These are phyloP conservation scores for Clitocybe nebularis DNA, from an alignment of 1,284 basidiomycete species.

Conservation along the genomic window DNA sequence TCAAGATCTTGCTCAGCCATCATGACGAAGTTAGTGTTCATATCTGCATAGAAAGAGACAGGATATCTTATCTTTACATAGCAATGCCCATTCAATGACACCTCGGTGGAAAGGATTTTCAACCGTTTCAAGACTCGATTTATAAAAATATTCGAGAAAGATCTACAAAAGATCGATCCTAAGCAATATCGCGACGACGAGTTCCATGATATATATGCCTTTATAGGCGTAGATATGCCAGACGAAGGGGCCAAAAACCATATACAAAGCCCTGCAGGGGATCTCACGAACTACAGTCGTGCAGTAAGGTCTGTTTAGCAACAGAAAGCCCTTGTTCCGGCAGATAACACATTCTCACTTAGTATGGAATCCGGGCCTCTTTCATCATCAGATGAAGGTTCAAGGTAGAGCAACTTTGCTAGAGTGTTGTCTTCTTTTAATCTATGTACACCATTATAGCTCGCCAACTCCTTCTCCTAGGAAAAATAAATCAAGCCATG, in stretches of 20 bases:
- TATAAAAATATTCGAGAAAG: slow-evolving; percentile 52
- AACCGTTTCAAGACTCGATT: slow-evolving; percentile 61
- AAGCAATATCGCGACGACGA: slow-evolving; percentile 51
- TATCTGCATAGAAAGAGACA: not conserved
- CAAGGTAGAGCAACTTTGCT: slow-evolving; percentile 6
- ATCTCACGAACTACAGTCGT: slow-evolving; percentile 8
- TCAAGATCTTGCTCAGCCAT: slow-evolving; percentile 58
- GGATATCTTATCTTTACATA: slow-evolving; percentile 23
- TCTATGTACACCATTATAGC: not conserved
- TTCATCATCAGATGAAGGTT: slow-evolving; percentile 6
- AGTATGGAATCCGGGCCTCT: slow-evolving; percentile 4
- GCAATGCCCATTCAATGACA: slow-evolving; percentile 74
- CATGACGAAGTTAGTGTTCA: slow-evolving; percentile 49
- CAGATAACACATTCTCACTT: not conserved
- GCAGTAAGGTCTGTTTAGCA: slow-evolving; percentile 3
- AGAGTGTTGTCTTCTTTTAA: not conserved
- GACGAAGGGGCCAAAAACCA: slow-evolving; percentile 26
- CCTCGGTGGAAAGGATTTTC: slow-evolving; percentile 68
- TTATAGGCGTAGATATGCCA: slow-evolving; percentile 49
- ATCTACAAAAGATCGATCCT: slow-evolving; percentile 57
- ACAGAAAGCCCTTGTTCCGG: not conserved
- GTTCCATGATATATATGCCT: slow-evolving; percentile 54
- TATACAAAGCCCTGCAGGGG: slow-evolving; percentile 9
- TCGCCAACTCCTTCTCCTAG: slow-evolving; percentile 4
- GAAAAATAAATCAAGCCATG: not conserved